Evolutionary conservation across 352 stramenopile species (phyloP).

Genomic region (Pythium monospermum): DNA sequence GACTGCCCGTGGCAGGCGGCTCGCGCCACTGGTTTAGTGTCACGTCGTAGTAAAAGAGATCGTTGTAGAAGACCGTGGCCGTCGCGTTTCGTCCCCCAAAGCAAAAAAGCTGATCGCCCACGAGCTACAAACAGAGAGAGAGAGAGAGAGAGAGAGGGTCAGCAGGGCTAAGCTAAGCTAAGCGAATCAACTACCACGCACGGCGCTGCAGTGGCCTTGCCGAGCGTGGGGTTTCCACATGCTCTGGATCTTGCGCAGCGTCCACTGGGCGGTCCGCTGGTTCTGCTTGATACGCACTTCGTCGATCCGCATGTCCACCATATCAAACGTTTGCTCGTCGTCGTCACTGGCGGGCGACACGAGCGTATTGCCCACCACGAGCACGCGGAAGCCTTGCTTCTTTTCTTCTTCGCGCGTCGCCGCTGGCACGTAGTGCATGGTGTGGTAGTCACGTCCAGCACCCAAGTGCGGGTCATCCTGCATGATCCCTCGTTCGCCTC

Average conservation of each 20-base stretch:
- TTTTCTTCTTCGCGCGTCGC: conserved; percentile 26
- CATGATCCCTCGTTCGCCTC: not conserved
- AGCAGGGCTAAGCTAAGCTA: too few species aligned
- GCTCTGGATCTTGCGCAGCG: conserved; percentile 32
- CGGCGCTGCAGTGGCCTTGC: conserved; percentile 57
- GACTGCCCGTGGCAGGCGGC: conserved; percentile 23
- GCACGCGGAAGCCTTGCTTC: conserved; percentile 38
- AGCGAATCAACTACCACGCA: conserved; percentile 14
- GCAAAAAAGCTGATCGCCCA: conserved; percentile 61
- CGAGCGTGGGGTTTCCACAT: conserved; percentile 57
- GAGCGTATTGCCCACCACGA: conserved; percentile 61
- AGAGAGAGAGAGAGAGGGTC: too few species aligned
- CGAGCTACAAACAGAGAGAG: conserved; percentile 31
- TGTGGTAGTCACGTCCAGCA: conserved; percentile 48
- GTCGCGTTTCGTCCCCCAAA: conserved; percentile 64
- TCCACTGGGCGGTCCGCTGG: conserved; percentile 50
- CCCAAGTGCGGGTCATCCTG: conserved; percentile 12
- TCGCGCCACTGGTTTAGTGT: conserved; percentile 54
- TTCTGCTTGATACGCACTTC: conserved; percentile 52
- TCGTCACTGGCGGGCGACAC: conserved; percentile 19
- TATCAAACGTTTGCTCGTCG: conserved; percentile 36
- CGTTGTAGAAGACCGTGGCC: conserved; percentile 48
- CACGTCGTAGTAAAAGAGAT: conserved; percentile 74
- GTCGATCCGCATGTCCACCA: conserved; percentile 47
- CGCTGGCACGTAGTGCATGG: conserved; percentile 66